phyloP scores from a whole-genome alignment of 2,329 filamentous ascomycete genomes.

The Chalaropsis ovoidea region DNA sequence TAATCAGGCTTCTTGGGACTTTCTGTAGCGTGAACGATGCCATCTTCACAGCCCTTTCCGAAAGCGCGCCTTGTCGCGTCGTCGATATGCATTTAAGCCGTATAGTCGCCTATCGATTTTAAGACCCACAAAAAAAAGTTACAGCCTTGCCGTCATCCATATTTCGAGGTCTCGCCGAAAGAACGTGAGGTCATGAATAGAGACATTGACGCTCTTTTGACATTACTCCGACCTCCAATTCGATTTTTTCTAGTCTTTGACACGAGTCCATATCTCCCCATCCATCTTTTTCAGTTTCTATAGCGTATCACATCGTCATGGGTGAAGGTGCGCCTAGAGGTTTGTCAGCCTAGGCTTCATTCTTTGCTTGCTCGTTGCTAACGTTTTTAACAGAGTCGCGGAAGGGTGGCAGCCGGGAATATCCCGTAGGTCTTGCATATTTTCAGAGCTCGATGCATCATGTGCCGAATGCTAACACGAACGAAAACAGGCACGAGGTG shows the following conservation, averaged over 20 bases:
- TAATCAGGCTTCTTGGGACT: slow-evolving; percentile 10
- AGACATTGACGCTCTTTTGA: not conserved
- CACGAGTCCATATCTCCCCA: not conserved
- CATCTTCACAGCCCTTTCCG: not conserved
- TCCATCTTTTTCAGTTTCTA: not conserved
- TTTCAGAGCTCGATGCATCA: not conserved
- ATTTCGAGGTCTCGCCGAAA: not conserved
- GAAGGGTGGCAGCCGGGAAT: slow-evolving; percentile 42
- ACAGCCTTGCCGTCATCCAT: slow-evolving; percentile 23
- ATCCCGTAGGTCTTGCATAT: slow-evolving; percentile 37
- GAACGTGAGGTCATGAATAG: not conserved
- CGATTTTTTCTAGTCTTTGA: not conserved
- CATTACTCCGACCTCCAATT: not conserved
- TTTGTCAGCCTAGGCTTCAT: slow-evolving; percentile 12
- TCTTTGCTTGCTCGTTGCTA: slow-evolving; percentile 1
- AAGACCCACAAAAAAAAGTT: slow-evolving; percentile 25
- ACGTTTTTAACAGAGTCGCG: slow-evolving; percentile 36
- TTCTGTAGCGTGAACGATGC: not conserved
- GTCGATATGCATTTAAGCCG: slow-evolving; percentile 16
- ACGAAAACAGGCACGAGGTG: slow-evolving; percentile 34
- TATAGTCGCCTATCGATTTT: slow-evolving; percentile 16
- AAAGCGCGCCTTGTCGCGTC: slow-evolving; percentile 19
- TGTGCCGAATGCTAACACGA: slow-evolving; percentile 4
- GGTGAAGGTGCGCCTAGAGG: slow-evolving; percentile 47
- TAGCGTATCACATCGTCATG: slow-evolving; percentile 43